Percentiles rank a stretch among this genome's conserved stretches.
phyloP scores from a whole-genome alignment of 2,329 filamentous ascomycete genomes.

The Pestalotiopsis fici region DNA sequence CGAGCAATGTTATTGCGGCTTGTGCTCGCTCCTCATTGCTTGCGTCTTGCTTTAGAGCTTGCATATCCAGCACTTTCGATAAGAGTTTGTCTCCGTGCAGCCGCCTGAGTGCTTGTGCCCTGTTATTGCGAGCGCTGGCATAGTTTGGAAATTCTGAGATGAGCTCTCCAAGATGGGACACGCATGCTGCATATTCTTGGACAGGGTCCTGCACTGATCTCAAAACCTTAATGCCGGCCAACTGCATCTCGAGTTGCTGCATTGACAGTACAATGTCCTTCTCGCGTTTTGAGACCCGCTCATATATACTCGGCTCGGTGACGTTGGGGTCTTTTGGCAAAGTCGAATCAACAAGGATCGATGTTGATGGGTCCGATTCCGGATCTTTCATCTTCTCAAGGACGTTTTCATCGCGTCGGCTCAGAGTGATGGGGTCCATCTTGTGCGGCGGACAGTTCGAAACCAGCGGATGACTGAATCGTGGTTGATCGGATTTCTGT shows the following conservation, averaged over 20 bases:
- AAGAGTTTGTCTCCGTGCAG: constrained; percentile 64
- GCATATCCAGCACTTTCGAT: constrained; percentile 38
- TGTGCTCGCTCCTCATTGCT: constrained; percentile 36
- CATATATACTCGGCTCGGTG: constrained; percentile 51
- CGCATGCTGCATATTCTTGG: constrained; percentile 46
- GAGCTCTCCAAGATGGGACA: constrained; percentile 53
- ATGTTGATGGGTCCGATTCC: constrained; percentile 58
- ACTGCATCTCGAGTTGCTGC: constrained; percentile 55
- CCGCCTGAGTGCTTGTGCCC: constrained; percentile 66
- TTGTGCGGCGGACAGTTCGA: background rate
- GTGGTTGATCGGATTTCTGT: background rate
- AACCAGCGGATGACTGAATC: background rate
- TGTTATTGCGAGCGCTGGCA: constrained; percentile 74
- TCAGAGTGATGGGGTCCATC: constrained; percentile 42
- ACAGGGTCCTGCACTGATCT: constrained; percentile 36
- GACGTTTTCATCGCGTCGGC: constrained; percentile 60
- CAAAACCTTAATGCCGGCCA: constrained; percentile 42
- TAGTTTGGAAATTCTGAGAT: constrained; percentile 63
- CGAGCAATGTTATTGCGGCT: constrained; percentile 43
- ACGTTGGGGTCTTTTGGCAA: constrained; percentile 60
- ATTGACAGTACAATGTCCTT: constrained; percentile 54
- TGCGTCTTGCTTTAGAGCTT: constrained; percentile 41
- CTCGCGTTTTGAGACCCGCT: constrained; percentile 50
- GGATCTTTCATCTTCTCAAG: constrained; percentile 69
- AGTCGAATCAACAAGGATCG: constrained; percentile 54